phyloP scores from a whole-genome alignment of 1,284 basidiomycete species.

The Puccinia hordei region DNA sequence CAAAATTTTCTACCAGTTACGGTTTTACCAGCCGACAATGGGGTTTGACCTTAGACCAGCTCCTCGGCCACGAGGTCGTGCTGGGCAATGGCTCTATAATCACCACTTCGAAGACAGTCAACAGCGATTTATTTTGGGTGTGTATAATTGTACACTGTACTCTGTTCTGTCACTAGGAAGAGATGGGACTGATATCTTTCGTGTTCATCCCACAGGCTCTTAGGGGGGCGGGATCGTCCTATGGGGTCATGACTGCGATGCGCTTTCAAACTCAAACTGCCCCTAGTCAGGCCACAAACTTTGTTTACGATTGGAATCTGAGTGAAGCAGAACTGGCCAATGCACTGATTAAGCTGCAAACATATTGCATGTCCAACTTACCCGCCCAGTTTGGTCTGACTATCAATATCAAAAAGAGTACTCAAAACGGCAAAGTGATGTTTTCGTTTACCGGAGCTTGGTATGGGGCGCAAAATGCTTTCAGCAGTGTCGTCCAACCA shows the following conservation, averaged over 20 bases:
- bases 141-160: background rate
- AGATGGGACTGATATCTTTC: background rate
- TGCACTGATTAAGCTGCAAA: slow-evolving; percentile 25
- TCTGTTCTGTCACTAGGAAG: no score
- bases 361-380: slow-evolving; percentile 5
- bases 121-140: slow-evolving; percentile 54
- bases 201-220: slow-evolving; percentile 1
- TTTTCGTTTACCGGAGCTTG: slow-evolving; percentile 16
- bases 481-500: slow-evolving; percentile 18
- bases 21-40: slow-evolving; percentile 57
- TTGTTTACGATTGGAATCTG: slow-evolving; percentile 31
- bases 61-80: slow-evolving; percentile 58
- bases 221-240: slow-evolving; percentile 38
- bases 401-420: slow-evolving; percentile 10
- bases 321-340: background rate
- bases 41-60: slow-evolving; percentile 59
- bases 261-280: slow-evolving; percentile 19
- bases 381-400: slow-evolving; percentile 26
- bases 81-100: slow-evolving; percentile 58
- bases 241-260: slow-evolving; percentile 28
- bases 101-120: slow-evolving; percentile 52
- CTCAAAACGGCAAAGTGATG: background rate
- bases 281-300: slow-evolving; percentile 16
- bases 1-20: slow-evolving; percentile 49
- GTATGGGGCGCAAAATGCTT: slow-evolving; percentile 12